Base-by-base conservation (phyloP, 352 stramenopile genomes). In the Globisporangium paroecandrum region DNA sequence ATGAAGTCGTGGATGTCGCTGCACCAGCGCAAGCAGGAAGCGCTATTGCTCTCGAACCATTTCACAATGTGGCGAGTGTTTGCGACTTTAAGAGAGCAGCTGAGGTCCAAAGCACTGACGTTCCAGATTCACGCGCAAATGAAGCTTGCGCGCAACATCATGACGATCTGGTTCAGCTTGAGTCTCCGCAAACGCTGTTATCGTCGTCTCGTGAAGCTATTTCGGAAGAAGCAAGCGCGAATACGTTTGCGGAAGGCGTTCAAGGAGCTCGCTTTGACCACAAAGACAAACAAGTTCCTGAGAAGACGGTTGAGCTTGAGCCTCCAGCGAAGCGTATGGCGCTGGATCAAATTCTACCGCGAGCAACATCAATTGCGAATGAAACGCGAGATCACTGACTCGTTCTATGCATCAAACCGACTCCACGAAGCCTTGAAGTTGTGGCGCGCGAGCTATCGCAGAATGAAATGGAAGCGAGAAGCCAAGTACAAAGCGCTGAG, bases 141-240 rank as follows among this genome's bases (percentile, higher is more conserved):
- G 24, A 61, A 43, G 20, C 36, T 72, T 2, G 20, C 73, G 7
- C 59, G 68, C 10, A 43, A 27, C 12, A 20, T 76, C 6, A 25
- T 81, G 9, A 61, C 51, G 8, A 36, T 72, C n/a, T 83, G 76
- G 74, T 51, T 65, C 62, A 69, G 70, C 7, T 53, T 75, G 22
- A 72, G 57, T 22, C 63, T 81, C 36, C 70, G 74, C 54, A 79
- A 70, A 25, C 63, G 56, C 7, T 85, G 78, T 62, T 73, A 75
- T 8, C 70, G 69, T 4, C 74, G 76, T 55, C 68, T 85, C 20
- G 66, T 82, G 22, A 79, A 75, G 46, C 66, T 85, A 10, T 85
- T 82, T 41, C 73, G 73, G 15, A 82, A 75, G 67, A 85, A 83
- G n/a, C 62, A 66, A 0, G 15, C 53, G 12, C 68, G 76, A 36